phyloP scores from a whole-genome alignment of 495 filamentous ascomycete species.

The Daldinia childiae region DNA sequence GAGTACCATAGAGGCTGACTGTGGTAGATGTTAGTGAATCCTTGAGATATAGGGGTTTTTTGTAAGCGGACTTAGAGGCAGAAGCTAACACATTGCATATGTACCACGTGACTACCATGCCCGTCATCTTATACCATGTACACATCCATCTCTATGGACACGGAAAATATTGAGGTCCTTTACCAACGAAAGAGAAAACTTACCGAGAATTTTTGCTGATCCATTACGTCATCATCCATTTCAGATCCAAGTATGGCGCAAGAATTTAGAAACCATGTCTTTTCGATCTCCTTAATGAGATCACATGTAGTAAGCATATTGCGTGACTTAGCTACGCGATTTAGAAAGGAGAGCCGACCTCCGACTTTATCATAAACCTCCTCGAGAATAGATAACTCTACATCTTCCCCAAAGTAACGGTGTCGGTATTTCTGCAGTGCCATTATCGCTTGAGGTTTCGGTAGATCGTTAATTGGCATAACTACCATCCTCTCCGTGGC shows the following conservation, averaged over 20 bases:
- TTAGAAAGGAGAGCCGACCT: constrained; percentile 85
- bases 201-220: constrained; percentile 94
- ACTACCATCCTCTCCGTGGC: constrained; percentile 88
- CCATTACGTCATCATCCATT: constrained; percentile 99
- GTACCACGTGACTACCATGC: not conserved
- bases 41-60: not conserved
- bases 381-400: constrained; percentile 65
- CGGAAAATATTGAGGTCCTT: not conserved
- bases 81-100: not conserved
- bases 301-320: constrained; percentile 83
- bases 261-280: constrained; percentile 93
- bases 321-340: constrained; percentile 80
- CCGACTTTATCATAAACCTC: constrained; percentile 86
- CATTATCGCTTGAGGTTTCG: constrained; percentile 75
- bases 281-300: constrained; percentile 81
- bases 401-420: constrained; percentile 71
- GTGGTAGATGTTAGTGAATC: constrained; percentile 16
- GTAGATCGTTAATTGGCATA: constrained; percentile 80
- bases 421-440: constrained; percentile 80
- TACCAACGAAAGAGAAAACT: constrained; percentile 35
- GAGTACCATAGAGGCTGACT: constrained; percentile 92
- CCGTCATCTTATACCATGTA: not conserved
- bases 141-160: too few species aligned
- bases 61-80: constrained; percentile 74
- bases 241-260: constrained; percentile 91